Conservation (phyloP, 2,329 filamentous ascomycete genomes). For the Aspergillus calidoustus region DNA sequence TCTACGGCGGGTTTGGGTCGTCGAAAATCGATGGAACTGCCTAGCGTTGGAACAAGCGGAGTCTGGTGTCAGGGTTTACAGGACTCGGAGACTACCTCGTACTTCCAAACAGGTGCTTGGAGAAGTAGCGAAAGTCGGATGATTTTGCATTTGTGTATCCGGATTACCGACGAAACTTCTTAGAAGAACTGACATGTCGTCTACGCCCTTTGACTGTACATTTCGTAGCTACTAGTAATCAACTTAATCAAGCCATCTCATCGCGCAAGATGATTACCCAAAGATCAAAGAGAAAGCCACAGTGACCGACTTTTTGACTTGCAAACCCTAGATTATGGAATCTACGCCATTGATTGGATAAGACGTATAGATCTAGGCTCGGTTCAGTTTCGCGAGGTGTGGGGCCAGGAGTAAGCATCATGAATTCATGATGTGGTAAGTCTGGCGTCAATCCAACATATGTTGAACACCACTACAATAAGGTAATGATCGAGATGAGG, state of each 20-base stretch:
- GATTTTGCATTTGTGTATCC: neutral
- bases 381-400: neutral
- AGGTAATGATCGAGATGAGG: too few species aligned
- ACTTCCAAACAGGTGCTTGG: neutral
- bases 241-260: too few species aligned
- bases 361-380: neutral
- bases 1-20: neutral
- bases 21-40: neutral
- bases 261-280: neutral
- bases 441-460: neutral
- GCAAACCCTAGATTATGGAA: neutral
- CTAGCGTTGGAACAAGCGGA: neutral
- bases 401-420: neutral
- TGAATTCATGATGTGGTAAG: conserved; percentile 9
- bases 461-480: too few species aligned
- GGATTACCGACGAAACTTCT: neutral
- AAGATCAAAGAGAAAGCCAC: neutral
- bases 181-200: neutral
- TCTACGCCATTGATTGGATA: neutral
- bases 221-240: too few species aligned
- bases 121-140: neutral
- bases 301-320: neutral
- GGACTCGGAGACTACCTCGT: too few species aligned
- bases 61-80: neutral
- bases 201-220: neutral